Evolutionary conservation across 148 eudicot genomes (phyloP).

Genomic region (Cornus controversa): DNA sequence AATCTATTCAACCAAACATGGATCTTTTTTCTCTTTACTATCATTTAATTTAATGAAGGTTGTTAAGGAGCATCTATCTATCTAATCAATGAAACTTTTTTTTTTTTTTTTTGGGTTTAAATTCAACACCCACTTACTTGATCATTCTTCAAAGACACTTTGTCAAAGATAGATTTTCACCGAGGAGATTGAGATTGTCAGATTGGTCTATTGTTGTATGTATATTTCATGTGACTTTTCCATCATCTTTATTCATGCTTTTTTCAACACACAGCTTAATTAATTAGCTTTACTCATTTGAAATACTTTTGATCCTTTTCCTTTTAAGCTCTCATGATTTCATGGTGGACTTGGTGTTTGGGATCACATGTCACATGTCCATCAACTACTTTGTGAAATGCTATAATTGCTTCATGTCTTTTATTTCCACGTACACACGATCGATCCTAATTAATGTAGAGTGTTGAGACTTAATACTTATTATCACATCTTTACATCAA

Average conservation of each 20-base stretch:
- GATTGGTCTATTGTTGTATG: background rate
- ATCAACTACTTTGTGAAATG: background rate
- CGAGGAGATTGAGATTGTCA: too few species aligned
- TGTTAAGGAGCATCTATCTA: too few species aligned
- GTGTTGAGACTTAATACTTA: too few species aligned
- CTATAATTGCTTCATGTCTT: background rate
- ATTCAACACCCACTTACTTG: background rate
- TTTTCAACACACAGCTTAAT: too few species aligned
- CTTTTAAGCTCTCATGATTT: slow-evolving; percentile 2
- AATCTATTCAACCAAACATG: too few species aligned
- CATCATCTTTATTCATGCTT: background rate
- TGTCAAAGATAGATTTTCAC: background rate
- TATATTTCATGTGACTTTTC: background rate
- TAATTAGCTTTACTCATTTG: background rate
- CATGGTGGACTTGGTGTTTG: background rate
- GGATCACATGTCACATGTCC: background rate
- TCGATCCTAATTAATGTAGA: too few species aligned
- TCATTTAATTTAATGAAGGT: background rate
- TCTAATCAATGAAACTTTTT: background rate
- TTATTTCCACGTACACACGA: too few species aligned
- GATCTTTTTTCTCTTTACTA: too few species aligned
- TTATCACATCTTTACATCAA: background rate
- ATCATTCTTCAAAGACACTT: background rate
- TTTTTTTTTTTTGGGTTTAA: too few species aligned
- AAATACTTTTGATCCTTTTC: background rate